Conservation (phyloP, 257 asterid species). For the Forsythia viridissima region DNA sequence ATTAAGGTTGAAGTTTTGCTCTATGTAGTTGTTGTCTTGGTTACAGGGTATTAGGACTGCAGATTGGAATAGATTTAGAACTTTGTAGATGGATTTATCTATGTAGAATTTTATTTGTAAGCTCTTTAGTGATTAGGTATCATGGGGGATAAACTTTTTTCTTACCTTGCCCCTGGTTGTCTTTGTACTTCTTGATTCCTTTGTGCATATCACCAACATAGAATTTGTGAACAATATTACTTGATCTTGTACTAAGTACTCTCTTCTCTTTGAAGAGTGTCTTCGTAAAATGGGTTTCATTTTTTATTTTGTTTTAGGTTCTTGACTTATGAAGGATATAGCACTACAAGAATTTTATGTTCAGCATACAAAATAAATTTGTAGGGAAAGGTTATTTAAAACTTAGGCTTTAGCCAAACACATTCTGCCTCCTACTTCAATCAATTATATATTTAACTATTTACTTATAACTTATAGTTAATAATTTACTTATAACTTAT, state of each 20-base stretch:
- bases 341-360: too few relatives aligned
- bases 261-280: not conserved
- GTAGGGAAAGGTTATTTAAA: too few relatives aligned
- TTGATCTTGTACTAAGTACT: not conserved
- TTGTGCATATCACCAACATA: not conserved
- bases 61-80: not conserved
- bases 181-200: not conserved
- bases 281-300: conserved; percentile 2
- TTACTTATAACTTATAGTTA: too few relatives aligned
- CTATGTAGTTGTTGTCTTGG: too few relatives aligned
- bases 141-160: not conserved
- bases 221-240: not conserved
- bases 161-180: not conserved
- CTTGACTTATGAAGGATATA: not conserved
- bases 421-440: too few relatives aligned
- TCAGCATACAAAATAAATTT: too few relatives aligned
- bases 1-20: too few relatives aligned
- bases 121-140: not conserved
- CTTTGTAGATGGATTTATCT: not conserved
- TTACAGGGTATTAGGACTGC: not conserved
- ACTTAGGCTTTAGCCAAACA: too few relatives aligned
- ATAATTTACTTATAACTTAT: too few relatives aligned
- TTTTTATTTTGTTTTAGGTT: not conserved
- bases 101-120: not conserved
- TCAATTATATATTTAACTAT: too few relatives aligned